Percentiles rank a stretch among this genome's conserved stretches.
These are phyloP conservation scores for Kazachstania sp. DNA, from an alignment of 1,139 yeast genomes.

Conservation along the genomic window DNA sequence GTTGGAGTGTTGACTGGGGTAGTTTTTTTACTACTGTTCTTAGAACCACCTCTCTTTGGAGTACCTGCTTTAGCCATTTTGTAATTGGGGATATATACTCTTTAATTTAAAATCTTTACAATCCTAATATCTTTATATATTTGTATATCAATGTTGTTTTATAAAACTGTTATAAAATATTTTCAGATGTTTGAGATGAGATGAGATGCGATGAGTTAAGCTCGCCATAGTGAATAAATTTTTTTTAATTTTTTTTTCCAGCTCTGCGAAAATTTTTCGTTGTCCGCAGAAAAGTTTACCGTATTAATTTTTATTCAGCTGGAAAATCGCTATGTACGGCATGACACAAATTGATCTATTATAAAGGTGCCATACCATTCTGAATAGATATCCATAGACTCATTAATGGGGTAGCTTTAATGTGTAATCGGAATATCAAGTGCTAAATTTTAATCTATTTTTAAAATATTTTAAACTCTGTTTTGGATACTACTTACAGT, in stretches of 20 bases:
- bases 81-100: background rate
- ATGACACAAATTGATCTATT: background rate
- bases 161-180: background rate
- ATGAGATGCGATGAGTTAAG: constrained; percentile 11
- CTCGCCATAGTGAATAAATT: background rate
- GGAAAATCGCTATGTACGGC: background rate
- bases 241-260: background rate
- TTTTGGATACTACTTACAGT: no score
- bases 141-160: no score
- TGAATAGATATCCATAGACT: no score
- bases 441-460: no score
- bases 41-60: constrained; percentile 7
- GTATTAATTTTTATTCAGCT: background rate
- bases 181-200: constrained; percentile 1
- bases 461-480: no score
- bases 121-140: no score
- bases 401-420: no score
- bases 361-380: no score
- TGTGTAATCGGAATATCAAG: no score
- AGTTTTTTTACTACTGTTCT: constrained; percentile 13
- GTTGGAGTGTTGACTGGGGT: constrained; percentile 16
- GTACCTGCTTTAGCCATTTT: constrained; percentile 5
- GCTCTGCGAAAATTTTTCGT: constrained; percentile 8
- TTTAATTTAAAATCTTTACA: no score
- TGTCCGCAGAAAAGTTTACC: background rate